A percentile compares a stretch with the other conserved stretches of the same genome.
These are phyloP conservation scores for Penicillium coffeae DNA, from an alignment of 495 filamentous ascomycete species.

Conservation along the genomic window DNA sequence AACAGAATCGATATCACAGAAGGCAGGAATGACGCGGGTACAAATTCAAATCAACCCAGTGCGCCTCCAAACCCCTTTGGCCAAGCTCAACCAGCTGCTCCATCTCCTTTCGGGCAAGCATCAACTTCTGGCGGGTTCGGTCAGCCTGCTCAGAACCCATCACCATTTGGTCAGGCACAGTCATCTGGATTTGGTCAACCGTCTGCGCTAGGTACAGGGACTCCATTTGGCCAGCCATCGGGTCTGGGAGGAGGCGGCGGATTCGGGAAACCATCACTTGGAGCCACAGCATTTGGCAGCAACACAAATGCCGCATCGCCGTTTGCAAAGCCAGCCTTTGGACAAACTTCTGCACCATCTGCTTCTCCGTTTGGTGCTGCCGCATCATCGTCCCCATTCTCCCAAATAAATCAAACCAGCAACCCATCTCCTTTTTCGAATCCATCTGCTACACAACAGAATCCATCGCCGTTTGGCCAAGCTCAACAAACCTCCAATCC, in stretches of 20 bases:
- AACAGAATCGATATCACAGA: constrained; percentile 73
- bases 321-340: constrained; percentile 33
- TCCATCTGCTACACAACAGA: neutral
- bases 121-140: constrained; percentile 26
- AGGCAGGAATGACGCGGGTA: constrained; percentile 36
- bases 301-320: constrained; percentile 14
- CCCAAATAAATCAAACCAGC: neutral
- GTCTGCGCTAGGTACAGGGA: constrained; percentile 9
- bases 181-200: constrained; percentile 7
- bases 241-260: constrained; percentile 27
- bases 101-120: constrained; percentile 30
- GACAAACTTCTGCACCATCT: constrained; percentile 25
- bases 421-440: neutral
- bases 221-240: constrained; percentile 31
- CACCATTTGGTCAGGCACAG: constrained; percentile 12
- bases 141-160: constrained; percentile 10
- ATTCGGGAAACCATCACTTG: constrained; percentile 30
- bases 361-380: constrained; percentile 7
- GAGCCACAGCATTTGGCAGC: constrained; percentile 26
- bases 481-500: neutral
- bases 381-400: neutral
- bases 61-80: neutral
- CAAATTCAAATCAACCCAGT: constrained; percentile 1
- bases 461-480: constrained; percentile 21
- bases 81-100: constrained; percentile 9